A percentile compares a stretch with the other conserved stretches of the same genome.
Conservation (phyloP, 2,329 filamentous ascomycete genomes). For the Akanthomyces dipterigenus region DNA sequence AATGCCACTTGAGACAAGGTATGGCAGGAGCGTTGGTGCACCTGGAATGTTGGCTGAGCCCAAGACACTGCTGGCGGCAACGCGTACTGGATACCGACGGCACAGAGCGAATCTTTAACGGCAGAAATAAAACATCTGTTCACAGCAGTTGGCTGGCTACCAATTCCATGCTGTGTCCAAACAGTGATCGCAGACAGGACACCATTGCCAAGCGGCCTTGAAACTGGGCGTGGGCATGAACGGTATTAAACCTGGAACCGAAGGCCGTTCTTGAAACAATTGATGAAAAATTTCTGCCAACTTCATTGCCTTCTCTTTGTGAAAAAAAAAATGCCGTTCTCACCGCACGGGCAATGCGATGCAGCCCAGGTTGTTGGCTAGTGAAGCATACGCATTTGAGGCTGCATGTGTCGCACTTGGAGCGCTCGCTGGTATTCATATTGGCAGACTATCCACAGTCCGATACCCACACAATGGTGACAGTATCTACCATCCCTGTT, state of each 20-base stretch:
- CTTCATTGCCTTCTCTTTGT: too few species aligned
- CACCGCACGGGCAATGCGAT: too few species aligned
- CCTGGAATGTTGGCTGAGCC: conserved; percentile 9
- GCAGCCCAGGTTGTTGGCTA: not conserved
- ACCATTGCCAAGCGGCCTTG: too few species aligned
- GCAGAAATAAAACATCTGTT: not conserved
- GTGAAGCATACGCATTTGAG: not conserved
- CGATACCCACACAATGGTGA: too few species aligned
- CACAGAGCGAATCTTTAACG: not conserved
- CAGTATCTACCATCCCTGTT: not conserved
- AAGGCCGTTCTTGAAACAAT: too few species aligned
- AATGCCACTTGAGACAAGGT: not conserved
- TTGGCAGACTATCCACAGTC: not conserved
- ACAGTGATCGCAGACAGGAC: too few species aligned
- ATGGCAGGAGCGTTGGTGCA: not conserved
- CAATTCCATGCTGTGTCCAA: not conserved
- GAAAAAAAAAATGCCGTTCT: not conserved
- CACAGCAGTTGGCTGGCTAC: not conserved
- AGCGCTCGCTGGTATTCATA: not conserved
- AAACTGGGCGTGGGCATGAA: too few species aligned
- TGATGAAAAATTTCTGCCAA: not conserved
- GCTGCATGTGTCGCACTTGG: not conserved
- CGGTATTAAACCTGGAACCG: too few species aligned
- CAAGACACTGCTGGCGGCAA: not conserved
- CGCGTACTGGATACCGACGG: not conserved